phyloP scores from a whole-genome alignment of 2,329 filamentous ascomycete genomes.

The Tolypocladium pustulatum region DNA sequence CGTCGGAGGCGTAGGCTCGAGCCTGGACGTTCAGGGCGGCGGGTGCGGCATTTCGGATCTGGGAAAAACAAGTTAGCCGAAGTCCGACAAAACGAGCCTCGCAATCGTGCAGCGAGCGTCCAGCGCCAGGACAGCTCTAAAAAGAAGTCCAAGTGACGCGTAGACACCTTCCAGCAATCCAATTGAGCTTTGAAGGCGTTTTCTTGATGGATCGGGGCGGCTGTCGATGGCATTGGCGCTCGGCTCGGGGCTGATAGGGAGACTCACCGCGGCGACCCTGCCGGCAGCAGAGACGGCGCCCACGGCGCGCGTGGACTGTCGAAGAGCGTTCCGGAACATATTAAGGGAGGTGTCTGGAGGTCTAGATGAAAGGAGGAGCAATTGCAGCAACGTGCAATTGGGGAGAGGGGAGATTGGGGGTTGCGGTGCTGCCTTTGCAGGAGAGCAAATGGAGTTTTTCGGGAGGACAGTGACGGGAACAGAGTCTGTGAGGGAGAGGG shows the following conservation, averaged over 20 bases:
- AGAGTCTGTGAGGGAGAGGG: constrained; percentile 31
- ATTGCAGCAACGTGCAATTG: constrained; percentile 55
- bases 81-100: constrained; percentile 30
- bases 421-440: constrained; percentile 37
- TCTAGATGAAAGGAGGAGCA: constrained; percentile 43
- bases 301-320: constrained; percentile 91
- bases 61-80: constrained; percentile 47
- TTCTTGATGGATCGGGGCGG: constrained; percentile 20
- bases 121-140: constrained; percentile 20
- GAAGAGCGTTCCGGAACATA: constrained; percentile 98
- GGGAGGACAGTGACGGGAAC: constrained; percentile 28
- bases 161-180: constrained; percentile 11
- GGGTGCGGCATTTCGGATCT: constrained; percentile 83
- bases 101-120: constrained; percentile 10
- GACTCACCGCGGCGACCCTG: constrained; percentile 91
- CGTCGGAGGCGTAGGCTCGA: constrained; percentile 84
- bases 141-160: constrained; percentile 17
- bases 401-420: constrained; percentile 49
- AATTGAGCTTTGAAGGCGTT: constrained; percentile 24
- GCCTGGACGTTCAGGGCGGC: constrained; percentile 58
- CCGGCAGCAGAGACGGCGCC: constrained; percentile 85
- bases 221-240: constrained; percentile 35
- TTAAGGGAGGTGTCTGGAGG: constrained; percentile 40
- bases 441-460: constrained; percentile 35
- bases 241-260: constrained; percentile 28